Base-by-base conservation (phyloP, 208 protist genomes). In the Trypanosoma brucei region DNA sequence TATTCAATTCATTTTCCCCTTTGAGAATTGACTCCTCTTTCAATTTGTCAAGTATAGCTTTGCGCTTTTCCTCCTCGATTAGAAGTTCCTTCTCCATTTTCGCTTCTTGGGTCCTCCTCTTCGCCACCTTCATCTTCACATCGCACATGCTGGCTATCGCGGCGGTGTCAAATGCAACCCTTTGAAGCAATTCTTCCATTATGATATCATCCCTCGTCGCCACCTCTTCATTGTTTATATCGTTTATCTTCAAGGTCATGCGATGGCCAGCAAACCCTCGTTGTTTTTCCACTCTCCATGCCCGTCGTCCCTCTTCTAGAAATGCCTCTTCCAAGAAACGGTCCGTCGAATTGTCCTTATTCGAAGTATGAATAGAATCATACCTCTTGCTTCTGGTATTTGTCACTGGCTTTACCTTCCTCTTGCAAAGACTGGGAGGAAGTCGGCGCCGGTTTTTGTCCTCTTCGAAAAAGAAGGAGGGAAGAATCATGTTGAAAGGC, bases 401-500 rank as follows among this genome's bases (percentile, higher is more conserved):
- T 22, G 22, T 22, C 22, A 22, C 22, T 22, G 22, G 22, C 22
- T 22, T 22, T 22, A 22, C 0, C 22, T 22, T 22, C 22, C 22
- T 22, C 22, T 22, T 22, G 22, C 22, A 22, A 22, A 22, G 22
- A 22, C 22, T 22, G 22, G 22, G 22, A 22, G 22, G 22, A 22
- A 22, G 22, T 22, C 22, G 35, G n/a, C 79, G 9, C 0, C 72
- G 78, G 39, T 62, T 71, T 51, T 78, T 67, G 35, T 79, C 50
- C 36, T 55, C 69, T 7, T 76, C 65, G 22, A 42, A 60, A 22
- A 59, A 45, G 51, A 77, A 83, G 65, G 55, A 67, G 62, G 53
- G 75, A 63, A 34, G 66, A 67, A 31, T 57, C 66, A 72, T 67
- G 6, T 81, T 76, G 35, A 93, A 74, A 1, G 83, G 83, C 39